Percentiles rank a stretch among this genome's conserved stretches.
These are phyloP conservation scores for Isatis tinctoria DNA, from an alignment of 345 rosid genomes.

Conservation along the genomic window DNA sequence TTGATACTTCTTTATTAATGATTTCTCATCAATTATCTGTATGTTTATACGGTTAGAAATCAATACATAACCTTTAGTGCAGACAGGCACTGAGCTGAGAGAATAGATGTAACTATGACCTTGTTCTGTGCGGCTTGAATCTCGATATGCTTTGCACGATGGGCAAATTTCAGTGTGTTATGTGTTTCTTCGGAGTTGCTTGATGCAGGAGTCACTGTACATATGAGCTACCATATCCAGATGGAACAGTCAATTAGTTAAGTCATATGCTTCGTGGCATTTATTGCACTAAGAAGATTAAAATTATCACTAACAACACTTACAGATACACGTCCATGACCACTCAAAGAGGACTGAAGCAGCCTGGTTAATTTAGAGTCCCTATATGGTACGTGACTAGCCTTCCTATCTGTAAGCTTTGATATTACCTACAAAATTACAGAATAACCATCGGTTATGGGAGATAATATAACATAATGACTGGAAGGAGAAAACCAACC, in stretches of 20 bases:
- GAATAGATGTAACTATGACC: conserved; percentile 37
- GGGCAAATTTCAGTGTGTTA: conserved; percentile 96
- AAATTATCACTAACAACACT: conserved; percentile 27
- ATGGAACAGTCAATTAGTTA: conserved; percentile 20
- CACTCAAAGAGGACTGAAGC: conserved; percentile 93
- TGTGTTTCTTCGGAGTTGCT: conserved; percentile 95
- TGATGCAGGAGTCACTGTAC: conserved; percentile 94
- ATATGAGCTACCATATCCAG: conserved; percentile 72
- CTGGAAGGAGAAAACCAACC: too few species aligned
- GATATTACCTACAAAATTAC: conserved; percentile 69
- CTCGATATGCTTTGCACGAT: conserved; percentile 97
- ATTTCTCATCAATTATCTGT: conserved; percentile 96
- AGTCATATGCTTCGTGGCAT: not conserved
- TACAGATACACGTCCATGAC: conserved; percentile 99
- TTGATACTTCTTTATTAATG: conserved; percentile 95
- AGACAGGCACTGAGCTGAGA: not conserved
- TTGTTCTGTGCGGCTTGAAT: conserved; percentile 91
- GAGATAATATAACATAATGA: too few species aligned
- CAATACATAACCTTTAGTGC: not conserved
- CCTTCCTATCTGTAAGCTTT: conserved; percentile 82
- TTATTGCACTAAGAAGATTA: conserved; percentile 15
- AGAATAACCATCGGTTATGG: not conserved
- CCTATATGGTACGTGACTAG: conserved; percentile 86
- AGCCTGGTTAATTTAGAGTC: conserved; percentile 98
- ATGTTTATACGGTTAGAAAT: conserved; percentile 24